These are phyloP conservation scores for Fusarium secorum DNA, from an alignment of 2,329 filamentous ascomycete genomes.

Conservation along the genomic window DNA sequence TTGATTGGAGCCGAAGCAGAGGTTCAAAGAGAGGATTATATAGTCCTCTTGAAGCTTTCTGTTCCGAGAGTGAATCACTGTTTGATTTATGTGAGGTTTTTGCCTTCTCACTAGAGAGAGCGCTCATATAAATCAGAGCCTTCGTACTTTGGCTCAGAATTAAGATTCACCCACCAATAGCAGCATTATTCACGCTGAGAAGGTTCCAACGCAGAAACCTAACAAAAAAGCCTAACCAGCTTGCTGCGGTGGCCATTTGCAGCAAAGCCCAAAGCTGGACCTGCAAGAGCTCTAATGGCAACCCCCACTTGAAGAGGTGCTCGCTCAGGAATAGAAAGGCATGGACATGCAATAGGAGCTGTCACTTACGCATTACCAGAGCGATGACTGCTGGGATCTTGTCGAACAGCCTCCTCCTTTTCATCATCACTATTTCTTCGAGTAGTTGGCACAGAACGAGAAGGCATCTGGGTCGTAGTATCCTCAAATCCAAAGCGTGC, in stretches of 20 bases:
- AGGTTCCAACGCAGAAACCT: background rate
- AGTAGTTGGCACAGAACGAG: conserved; percentile 85
- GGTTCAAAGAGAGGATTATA: conserved; percentile 12
- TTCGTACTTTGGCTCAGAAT: background rate
- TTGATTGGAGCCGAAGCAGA: background rate
- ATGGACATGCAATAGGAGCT: background rate
- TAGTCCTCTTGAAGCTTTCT: conserved; percentile 4
- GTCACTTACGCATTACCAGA: conserved; percentile 79
- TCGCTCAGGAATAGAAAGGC: background rate
- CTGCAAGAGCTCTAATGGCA: background rate
- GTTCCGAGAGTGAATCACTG: conserved; percentile 25
- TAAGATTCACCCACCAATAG: background rate
- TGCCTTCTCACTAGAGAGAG: conserved; percentile 17
- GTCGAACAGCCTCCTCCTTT: conserved; percentile 76
- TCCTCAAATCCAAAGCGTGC: conserved; percentile 62
- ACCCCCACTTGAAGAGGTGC: conserved; percentile 14
- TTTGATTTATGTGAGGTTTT: background rate
- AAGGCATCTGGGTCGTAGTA: conserved; percentile 72
- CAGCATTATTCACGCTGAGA: background rate
- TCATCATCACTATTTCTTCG: conserved; percentile 92
- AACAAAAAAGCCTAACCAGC: background rate
- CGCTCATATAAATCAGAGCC: background rate
- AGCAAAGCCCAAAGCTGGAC: background rate
- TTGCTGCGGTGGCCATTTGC: background rate
- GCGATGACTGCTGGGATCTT: conserved; percentile 75